Evolutionary conservation across 805 yeast species (phyloP), one percentile per base, ranked within the genome.

Genomic region (Sugiyamaella valdiviana): DNA sequence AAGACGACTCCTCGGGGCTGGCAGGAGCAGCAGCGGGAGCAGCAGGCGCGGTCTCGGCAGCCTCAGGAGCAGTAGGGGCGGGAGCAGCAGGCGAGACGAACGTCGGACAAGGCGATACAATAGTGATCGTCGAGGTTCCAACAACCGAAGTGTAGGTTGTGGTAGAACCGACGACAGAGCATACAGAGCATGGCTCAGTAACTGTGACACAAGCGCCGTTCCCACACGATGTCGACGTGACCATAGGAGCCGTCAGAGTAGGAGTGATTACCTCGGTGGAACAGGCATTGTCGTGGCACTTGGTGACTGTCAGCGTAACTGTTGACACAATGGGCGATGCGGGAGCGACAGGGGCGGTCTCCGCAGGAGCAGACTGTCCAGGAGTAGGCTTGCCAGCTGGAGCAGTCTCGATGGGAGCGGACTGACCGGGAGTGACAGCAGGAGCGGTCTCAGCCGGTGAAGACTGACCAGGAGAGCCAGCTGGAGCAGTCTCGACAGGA

Each of bases 221-320:
- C n/a, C 29, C 45, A 38, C 56, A 52, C 10, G 44, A 23, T 10
- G 49, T 48, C 26, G 19, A 29, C n/a, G 56, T 53, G 36, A 48
- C 49, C 16, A 29, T 24, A 17, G 54, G 54, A 20, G 51, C 42
- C 10, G 39, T 29, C 20, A 53, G 23, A 20, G 50, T 46, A 21
- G 52, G 54, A 42, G 46, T 29, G n/a, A 42, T 19, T 6, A 32
- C 32, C 12, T 14, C 24, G 19, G 46, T 49, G 10, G 56, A 50
- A 44, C 57, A 53, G 14, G 38, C 46, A 36, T 49, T 49, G 15
- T 50, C 23, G 44, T 52, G 49, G 48, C 57, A 51, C 41, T 51
- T 52, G 12, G 55, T 49, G 21, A 49, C 46, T 12, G 52, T 49
- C 26, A 45, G 52, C 7, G 63, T 60, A 50, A 48, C 56, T 39